Base-by-base conservation (phyloP, 2,329 filamentous ascomycete genomes). In the Trichoderma polysporum region DNA sequence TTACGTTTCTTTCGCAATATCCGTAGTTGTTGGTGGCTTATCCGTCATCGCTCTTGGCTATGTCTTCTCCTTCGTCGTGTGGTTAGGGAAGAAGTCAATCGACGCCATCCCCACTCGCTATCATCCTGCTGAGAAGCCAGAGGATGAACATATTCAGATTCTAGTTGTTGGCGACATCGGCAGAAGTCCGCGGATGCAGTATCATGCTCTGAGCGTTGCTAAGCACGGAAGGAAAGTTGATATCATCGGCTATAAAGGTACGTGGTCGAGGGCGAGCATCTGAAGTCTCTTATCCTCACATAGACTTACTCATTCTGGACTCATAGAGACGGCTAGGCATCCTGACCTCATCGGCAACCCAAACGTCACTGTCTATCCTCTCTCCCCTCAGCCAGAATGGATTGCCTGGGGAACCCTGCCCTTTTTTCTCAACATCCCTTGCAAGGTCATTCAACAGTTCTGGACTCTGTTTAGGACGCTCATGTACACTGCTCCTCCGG, bases 121-220 rank as follows among this genome's bases (percentile, higher is more conserved):
- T 67, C 69, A 61, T 12, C 77, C 78, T 4, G 72, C 79, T 2
- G 71, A 72, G 67, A 74, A 74, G 13, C 75, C 76, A 41, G 72
- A 77, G 25, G 76, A 81, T 70, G 79, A 82, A 49, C 80, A 81
- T 68, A 75, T 94, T 50, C 93, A 97, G 78, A 88, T 99, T 61
- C 85, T 99, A 17, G 95, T 99, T 19, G 86, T 99, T 31, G 95
- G 95, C 52, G 95, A 99, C 75, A 94, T 99, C 76, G 95, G 95
- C 45, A 88, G 94, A 53, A 98, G 94, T 76, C 95, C 95, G 58
- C 92, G 95, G 66, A 99, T 99, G 94, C 94, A 98, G 76, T 98
- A 99, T 74, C 95, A 99, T 85, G 94, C 94, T 22, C 83, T 97
- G 72, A 98, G 94, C 76, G 89, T 98, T 74, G 92, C 93, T 47